Conservation (phyloP, 345 rosid genomes). For the Aquilaria yunnanensis region DNA sequence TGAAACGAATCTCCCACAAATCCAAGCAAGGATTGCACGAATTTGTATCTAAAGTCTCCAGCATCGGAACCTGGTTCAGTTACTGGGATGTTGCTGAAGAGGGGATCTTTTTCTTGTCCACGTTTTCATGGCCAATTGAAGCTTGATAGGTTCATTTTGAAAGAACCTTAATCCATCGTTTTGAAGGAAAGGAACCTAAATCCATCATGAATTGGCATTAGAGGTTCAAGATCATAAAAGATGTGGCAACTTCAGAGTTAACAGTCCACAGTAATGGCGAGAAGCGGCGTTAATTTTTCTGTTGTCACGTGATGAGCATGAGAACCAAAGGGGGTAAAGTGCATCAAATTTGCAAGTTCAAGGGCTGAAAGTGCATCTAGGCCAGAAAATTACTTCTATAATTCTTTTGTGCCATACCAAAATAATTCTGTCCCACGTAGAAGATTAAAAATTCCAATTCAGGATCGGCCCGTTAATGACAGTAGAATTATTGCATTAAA, state of each 20-base stretch:
- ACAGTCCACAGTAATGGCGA: too few relatives aligned
- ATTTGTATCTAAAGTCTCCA: constrained; percentile 81
- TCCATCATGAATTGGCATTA: constrained; percentile 61
- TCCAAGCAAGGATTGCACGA: constrained; percentile 84
- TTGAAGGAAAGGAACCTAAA: constrained; percentile 19
- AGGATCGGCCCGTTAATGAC: too few relatives aligned
- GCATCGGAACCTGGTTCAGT: constrained; percentile 79
- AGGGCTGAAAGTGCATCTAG: too few relatives aligned
- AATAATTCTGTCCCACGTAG: too few relatives aligned
- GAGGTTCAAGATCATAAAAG: constrained; percentile 65
- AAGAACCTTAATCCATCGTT: neutral
- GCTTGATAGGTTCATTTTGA: constrained; percentile 70
- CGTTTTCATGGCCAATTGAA: constrained; percentile 88
- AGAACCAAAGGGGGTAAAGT: too few relatives aligned
- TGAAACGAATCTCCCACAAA: constrained; percentile 67
- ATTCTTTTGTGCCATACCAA: too few relatives aligned
- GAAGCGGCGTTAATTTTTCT: too few relatives aligned
- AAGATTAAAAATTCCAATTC: too few relatives aligned
- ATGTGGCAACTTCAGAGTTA: constrained; percentile 50
- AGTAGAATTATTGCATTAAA: too few relatives aligned
- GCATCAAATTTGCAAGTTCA: too few relatives aligned
- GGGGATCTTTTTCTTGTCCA: constrained; percentile 75
- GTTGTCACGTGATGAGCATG: too few relatives aligned
- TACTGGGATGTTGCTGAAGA: constrained; percentile 75
- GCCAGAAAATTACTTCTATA: too few relatives aligned